Evolutionary conservation across 164 flowering plant genomes (phyloP), one percentile per base, ranked within the genome.

Genomic region (Stephania yunnanensis): DNA sequence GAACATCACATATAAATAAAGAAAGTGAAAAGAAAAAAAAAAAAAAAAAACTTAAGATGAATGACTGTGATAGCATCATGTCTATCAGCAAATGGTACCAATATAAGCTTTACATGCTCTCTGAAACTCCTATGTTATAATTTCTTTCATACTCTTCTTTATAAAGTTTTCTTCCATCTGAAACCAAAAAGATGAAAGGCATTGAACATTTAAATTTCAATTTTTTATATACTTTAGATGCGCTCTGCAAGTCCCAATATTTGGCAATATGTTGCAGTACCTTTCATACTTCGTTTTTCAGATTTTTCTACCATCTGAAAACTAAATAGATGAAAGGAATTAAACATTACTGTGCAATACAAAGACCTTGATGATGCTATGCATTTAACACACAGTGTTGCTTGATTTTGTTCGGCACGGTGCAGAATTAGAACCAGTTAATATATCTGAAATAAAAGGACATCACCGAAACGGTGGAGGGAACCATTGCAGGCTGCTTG

Each of bases 401-500:
- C 68, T 64, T 20, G 68, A 64, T 8, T 7, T 36, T 1, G 30
- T 22, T 64, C 8, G 8, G n/a, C n/a, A 7, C n/a, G 10, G 63
- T 15, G 15, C 68, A 64, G 9, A 64, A 64, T 36, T 6, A 22
- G 68, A 64, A 4, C 30, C 31, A 64, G 9, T 30, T 1, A 20
- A 64, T n/a, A 67, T 46, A 44, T 53, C 19, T 11, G 1, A 0
- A 44, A 70, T 29, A 46, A 61, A 45, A 20, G 65, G 19, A 20
- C 10, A 17, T 12, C 36, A 46, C 22, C 64, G 30, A 44, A 71
- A 65, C 44, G 42, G 55, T 44, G 42, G 55, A 70, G 74, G 6
- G 72, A 64, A 91, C 96, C 96, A 87, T 86, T 72, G 86, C 86
- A 31, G 80, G 85, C 46, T 50, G 79, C 80, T 83, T 87, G 50